Base-by-base conservation (phyloP, 345 rosid species). In the Bruguiera sexangula region DNA sequence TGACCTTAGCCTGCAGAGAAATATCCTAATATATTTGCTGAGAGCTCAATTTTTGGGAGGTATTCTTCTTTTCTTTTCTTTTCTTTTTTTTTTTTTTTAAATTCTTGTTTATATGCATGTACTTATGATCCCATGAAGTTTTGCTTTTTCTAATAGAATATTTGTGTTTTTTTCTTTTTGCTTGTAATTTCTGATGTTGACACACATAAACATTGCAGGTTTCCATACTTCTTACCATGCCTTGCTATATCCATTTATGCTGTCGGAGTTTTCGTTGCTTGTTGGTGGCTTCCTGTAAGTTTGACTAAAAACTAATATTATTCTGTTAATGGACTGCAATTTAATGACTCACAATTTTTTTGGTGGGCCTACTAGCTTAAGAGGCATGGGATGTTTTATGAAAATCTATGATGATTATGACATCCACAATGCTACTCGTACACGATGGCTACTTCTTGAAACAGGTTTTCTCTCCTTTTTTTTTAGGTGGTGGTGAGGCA, bases 201-300 rank as follows among this genome's bases (percentile, higher is more conserved):
- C 10, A 29, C 10, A 20, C 29, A 13, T 56, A 15, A 34, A 43
- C 11, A 36, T 26, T 75, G 82, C 77, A 81, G 84, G 68, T 81
- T 78, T 59, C 84, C 84, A 10, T 81, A 78, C 72, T 78, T 81
- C 70, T 67, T 81, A 53, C 84, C 84, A 36, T 81, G 84, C 75
- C 71, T 81, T n/a, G n/a, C 75, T 6, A 78, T 81, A 69, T 81
- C 84, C 3, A 26, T 75, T 46, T 81, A 75, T 18, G 73, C 82
- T 2, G 30, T 67, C 34, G 82, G 81, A 65, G 82, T 78, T 50
- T 68, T 69, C 56, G 43, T 75, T 39, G 78, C 80, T 34, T 71
- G 82, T 63, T 81, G 75, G 77, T 78, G 82, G 82, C 66, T 81
- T 59, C 82, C 84, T 48, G 84, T 81, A 73, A 71, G 82, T 78